Evolutionary conservation across 2,329 filamentous ascomycete species (phyloP), one percentile per base, ranked within the genome.

Genomic region (Alternaria arborescens): DNA sequence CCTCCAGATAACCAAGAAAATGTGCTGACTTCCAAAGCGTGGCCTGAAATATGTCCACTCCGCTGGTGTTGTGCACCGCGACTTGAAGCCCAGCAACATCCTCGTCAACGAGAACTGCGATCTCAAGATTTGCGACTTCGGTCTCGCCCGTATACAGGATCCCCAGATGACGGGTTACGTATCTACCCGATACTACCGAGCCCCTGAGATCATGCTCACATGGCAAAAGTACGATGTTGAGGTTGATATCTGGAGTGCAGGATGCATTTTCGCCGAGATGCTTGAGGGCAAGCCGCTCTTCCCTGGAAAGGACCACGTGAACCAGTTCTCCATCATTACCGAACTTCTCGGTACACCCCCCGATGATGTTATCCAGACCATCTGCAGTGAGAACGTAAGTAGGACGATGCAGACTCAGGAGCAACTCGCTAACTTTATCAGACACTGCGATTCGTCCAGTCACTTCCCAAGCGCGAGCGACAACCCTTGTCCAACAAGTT

Each of bases 201-300:
- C 95, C 8, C 95, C 95, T 18, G 95, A 99, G 82, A 99, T 99
- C 78, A 99, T 99, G 95, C 93, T 99, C 78, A 98, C 95, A 67
- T 99, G 95, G 95, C 95, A 99, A 85, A 99, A 99, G 84, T 99
- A 99, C 82, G 95, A 99, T 72, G 90, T 98, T 48, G 95, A 98
- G 83, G 95, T 99, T 60, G 95, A 99, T 79, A 97, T 99, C 78
- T 99, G 95, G 95, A 98, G 95, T 78, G 94, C 94, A 18, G 95
- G 95, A 62, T 99, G 95, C 82, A 99, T 99, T 78, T 98, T 99
- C 73, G 95, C 95, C 42, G 95, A 99, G 83, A 99, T 99, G 95
- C 87, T 99, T 61, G 94, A 97, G 82, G 95, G 95, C 77, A 98
- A 98, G 83, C 95, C 95, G 32, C 84, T 99, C 22, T 99, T 99